Evolutionary conservation across 768 basidiomycete species (phyloP).

Genomic region (Filobasidium wieringae): DNA sequence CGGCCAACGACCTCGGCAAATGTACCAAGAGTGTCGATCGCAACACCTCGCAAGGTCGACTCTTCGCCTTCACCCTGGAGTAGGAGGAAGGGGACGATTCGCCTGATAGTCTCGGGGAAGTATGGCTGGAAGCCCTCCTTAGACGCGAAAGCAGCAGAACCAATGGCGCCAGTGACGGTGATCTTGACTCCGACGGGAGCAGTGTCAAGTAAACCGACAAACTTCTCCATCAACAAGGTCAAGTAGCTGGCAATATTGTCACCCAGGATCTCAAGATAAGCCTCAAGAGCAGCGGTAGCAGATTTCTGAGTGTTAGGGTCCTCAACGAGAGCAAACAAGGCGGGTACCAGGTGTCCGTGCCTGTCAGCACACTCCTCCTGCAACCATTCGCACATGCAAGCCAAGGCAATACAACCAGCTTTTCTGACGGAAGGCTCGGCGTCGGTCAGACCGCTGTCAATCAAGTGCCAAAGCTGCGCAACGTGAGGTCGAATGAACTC

Average conservation of each 20-base stretch:
- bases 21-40: slow-evolving; percentile 97
- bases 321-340: slow-evolving; percentile 80
- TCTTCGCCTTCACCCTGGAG: slow-evolving; percentile 78
- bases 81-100: slow-evolving; percentile 74
- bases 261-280: slow-evolving; percentile 78
- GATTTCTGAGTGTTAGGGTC: slow-evolving; percentile 75
- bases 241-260: slow-evolving; percentile 88
- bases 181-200: slow-evolving; percentile 80
- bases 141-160: slow-evolving; percentile 92
- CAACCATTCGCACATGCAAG: slow-evolving; percentile 93
- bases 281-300: slow-evolving; percentile 95
- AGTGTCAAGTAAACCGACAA: slow-evolving; percentile 70
- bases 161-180: slow-evolving; percentile 94
- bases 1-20: slow-evolving; percentile 94
- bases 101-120: slow-evolving; percentile 81
- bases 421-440: slow-evolving; percentile 74
- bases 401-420: slow-evolving; percentile 89
- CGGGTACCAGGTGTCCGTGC: slow-evolving; percentile 72
- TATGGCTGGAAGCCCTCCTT: slow-evolving; percentile 82
- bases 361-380: slow-evolving; percentile 80
- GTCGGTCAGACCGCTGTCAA: slow-evolving; percentile 79
- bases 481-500: slow-evolving; percentile 95
- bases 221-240: slow-evolving; percentile 83
- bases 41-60: slow-evolving; percentile 84
- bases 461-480: slow-evolving; percentile 80